Evolutionary conservation across 2,329 filamentous ascomycete genomes (phyloP).

Genomic region (Diplodia sapinea): DNA sequence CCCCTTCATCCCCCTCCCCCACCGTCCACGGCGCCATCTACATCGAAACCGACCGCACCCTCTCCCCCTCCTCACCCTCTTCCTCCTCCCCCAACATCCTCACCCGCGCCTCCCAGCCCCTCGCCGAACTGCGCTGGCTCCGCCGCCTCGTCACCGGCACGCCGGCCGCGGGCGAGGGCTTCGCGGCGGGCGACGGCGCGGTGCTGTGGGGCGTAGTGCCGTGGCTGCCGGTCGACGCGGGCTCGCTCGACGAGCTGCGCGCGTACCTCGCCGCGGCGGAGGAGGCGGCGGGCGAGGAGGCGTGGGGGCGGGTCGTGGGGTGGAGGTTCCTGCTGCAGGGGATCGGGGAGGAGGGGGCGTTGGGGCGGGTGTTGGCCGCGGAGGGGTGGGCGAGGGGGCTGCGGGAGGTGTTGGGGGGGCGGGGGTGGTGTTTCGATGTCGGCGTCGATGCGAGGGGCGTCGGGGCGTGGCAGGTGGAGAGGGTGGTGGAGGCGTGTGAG

Average conservation of each 20-base stretch:
- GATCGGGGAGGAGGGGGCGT: conserved; percentile 44
- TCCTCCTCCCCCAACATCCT: conserved; percentile 50
- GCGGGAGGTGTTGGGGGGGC: conserved; percentile 66
- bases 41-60: conserved; percentile 72
- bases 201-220: conserved; percentile 71
- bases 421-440: conserved; percentile 76
- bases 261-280: conserved; percentile 69
- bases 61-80: not conserved
- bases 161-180: conserved; percentile 66
- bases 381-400: conserved; percentile 66
- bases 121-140: conserved; percentile 65
- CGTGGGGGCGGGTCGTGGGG: conserved; percentile 73
- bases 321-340: conserved; percentile 81
- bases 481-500: conserved; percentile 45
- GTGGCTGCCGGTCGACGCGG: conserved; percentile 80
- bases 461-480: conserved; percentile 65
- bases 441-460: conserved; percentile 81
- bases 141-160: conserved; percentile 68
- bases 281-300: conserved; percentile 63
- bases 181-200: conserved; percentile 57
- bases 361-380: conserved; percentile 51
- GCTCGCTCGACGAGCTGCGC: conserved; percentile 62
- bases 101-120: conserved; percentile 54
- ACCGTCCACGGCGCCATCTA: conserved; percentile 70
- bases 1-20: not conserved